phyloP scores from a whole-genome alignment of 139 green algal species.

The Marvania coccoides region DNA sequence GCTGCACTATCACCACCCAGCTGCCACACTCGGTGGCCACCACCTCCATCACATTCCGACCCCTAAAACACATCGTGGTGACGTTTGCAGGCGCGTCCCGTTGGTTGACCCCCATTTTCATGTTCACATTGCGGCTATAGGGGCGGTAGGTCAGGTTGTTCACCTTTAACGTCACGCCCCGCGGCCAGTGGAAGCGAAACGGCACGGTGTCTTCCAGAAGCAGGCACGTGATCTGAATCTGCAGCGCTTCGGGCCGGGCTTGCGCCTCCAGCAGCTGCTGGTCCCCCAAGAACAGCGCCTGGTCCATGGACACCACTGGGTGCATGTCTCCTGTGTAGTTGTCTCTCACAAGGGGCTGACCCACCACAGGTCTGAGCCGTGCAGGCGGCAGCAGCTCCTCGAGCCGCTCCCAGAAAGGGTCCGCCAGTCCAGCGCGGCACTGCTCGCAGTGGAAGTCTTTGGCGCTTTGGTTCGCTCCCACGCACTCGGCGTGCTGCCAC shows the following conservation, averaged over 20 bases:
- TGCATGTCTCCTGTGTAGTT: conserved; percentile 4
- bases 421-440: conserved; percentile 43
- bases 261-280: conserved; percentile 10
- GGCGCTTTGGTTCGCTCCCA: not conserved
- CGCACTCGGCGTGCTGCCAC: conserved; percentile 56
- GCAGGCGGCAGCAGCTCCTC: conserved; percentile 31
- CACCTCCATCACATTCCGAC: conserved; percentile 31
- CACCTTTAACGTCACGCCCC: conserved; percentile 33
- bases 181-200: conserved; percentile 69
- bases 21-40: conserved; percentile 10
- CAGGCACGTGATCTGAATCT: conserved; percentile 30
- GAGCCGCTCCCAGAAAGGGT: conserved; percentile 63
- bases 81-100: conserved; percentile 61
- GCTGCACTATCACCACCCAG: conserved; percentile 42
- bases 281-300: conserved; percentile 10
- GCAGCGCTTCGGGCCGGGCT: not conserved
- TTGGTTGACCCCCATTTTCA: conserved; percentile 65
- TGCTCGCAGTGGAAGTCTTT: conserved; percentile 42
- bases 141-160: conserved; percentile 40
- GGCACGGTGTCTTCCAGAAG: conserved; percentile 44
- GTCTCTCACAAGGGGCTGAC: not conserved
- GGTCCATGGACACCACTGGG: conserved; percentile 20
- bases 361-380: conserved; percentile 16
- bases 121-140: conserved; percentile 28
- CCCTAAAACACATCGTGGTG: conserved; percentile 20